Evolutionary conservation across 257 asterid species (phyloP).

Genomic region (Jacaranda copaia): DNA sequence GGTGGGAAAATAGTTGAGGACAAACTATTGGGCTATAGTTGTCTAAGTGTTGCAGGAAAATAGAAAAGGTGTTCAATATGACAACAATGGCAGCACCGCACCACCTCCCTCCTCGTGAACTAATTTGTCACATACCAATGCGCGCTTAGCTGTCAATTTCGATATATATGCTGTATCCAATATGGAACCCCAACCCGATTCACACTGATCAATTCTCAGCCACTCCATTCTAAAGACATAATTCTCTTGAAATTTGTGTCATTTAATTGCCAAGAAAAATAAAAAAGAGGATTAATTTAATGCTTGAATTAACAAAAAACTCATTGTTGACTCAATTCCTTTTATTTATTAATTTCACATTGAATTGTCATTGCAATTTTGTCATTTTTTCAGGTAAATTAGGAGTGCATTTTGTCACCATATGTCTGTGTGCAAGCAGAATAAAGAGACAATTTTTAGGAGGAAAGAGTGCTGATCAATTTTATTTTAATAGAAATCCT

Average conservation of each 20-base stretch:
- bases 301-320: too few species aligned
- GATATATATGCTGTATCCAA: neutral
- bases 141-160: neutral
- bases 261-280: neutral
- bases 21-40: neutral
- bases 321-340: too few species aligned
- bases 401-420: too few species aligned
- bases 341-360: too few species aligned
- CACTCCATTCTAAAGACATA: too few species aligned
- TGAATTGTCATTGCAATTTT: too few species aligned
- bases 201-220: neutral
- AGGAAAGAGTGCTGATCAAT: too few species aligned
- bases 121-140: conserved; percentile 9
- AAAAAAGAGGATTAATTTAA: too few species aligned
- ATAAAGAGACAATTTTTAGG: too few species aligned
- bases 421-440: too few species aligned
- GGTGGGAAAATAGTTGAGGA: neutral
- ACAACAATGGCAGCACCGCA: neutral
- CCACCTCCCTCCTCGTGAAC: conserved; percentile 16
- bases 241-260: neutral
- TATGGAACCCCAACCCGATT: neutral
- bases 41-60: conserved; percentile 19
- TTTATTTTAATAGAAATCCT: too few species aligned
- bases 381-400: too few species aligned
- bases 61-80: conserved; percentile 4